These are phyloP conservation scores for Pythium inflatum DNA, from an alignment of 352 stramenopile species.

Conservation along the genomic window DNA sequence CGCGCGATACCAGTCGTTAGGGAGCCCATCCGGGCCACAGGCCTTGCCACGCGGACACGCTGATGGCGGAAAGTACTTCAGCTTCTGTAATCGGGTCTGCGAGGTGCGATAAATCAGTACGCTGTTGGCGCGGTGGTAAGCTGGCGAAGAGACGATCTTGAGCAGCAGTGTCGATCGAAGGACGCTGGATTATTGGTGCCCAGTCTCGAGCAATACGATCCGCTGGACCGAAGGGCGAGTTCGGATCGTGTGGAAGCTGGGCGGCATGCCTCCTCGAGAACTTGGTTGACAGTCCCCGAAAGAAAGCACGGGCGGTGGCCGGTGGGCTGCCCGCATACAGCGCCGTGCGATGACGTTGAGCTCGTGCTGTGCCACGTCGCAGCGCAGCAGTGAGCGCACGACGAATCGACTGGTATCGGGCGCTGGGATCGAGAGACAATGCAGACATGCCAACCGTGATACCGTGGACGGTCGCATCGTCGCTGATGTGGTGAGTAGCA, in stretches of 20 bases:
- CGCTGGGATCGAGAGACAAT: background rate
- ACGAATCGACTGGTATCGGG: background rate
- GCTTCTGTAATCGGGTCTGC: background rate
- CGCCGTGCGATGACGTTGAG: background rate
- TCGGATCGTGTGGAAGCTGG: background rate
- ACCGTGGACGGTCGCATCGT: background rate
- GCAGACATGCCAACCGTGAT: background rate
- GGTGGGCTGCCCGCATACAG: background rate
- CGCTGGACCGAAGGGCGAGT: too few relatives aligned
- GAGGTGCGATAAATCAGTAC: background rate
- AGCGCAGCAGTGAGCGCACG: background rate
- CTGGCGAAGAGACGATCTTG: background rate
- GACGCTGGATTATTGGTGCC: background rate
- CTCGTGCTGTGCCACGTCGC: background rate
- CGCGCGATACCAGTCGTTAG: slow-evolving; percentile 15
- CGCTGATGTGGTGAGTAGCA: too few relatives aligned
- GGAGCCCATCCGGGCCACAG: slow-evolving; percentile 9
- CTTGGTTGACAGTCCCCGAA: background rate
- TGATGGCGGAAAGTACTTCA: background rate
- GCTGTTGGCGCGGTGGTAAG: background rate
- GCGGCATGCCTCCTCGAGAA: too few relatives aligned
- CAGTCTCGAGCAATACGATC: background rate
- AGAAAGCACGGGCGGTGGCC: background rate
- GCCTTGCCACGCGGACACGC: slow-evolving; percentile 3
- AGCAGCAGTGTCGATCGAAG: background rate